Base-by-base conservation (phyloP, 2,329 filamentous ascomycete genomes). In the Ceratocystis harringtonii region DNA sequence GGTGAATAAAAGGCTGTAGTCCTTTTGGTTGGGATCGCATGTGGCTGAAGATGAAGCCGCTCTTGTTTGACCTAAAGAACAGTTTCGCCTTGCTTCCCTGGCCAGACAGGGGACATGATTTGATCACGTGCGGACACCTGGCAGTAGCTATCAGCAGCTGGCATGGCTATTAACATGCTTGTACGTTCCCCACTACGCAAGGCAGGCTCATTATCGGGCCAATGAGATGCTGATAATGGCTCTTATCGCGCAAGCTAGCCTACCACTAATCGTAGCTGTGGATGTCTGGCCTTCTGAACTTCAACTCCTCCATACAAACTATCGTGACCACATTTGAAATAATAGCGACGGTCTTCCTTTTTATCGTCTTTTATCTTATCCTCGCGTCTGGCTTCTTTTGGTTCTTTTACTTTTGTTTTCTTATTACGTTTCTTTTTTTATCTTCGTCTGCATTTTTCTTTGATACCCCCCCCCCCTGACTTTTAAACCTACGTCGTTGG, bases 1-100 rank as follows among this genome's bases (percentile, higher is more conserved):
- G 32, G 10, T 36, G 32, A 19, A 36, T 7, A 12, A 61, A 61
- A 17, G 19, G 30, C 44, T 48, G n/a, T 19, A 48, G 44, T 19
- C 15, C 15, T 6, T 48, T 48, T 12, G 44, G 6, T 22, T 6
- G n/a, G 19, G 48, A 8, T 36, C 32, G 7, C 32, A 36, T 36
- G 8, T 36, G 32, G 32, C 6, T 36, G 32, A 36, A 10, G 8
- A 36, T 36, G 32, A 8, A 36, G 32, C 32, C 10, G 7, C 7
- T 36, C 32, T 36, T 36, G 32, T 7, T 36, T 10, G 28, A 15
- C 8, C 17, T 32, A 66, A 55, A 61, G 58, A 62, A 60, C 65
- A 66, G 65, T 30, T 66, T 66, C 62, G 55, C 65, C 52, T 64
- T 62, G 55, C 45, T 44, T 19, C 17, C 22, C 3, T 17, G 45